phyloP scores from a whole-genome alignment of 768 basidiomycete genomes.

The Naganishia antarctica region DNA sequence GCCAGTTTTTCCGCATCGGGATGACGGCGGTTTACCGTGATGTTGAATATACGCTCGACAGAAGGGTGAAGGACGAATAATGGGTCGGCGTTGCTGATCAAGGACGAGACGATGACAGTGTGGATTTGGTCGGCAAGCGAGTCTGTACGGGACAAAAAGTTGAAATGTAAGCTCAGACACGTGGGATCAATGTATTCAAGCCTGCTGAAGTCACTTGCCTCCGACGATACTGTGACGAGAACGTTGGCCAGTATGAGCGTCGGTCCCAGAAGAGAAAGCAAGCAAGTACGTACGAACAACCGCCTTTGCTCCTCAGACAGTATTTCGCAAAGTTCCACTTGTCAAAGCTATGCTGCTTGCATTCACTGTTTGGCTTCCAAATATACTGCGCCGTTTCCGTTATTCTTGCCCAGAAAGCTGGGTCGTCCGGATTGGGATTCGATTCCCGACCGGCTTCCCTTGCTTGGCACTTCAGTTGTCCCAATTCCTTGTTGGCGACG shows the following conservation, averaged over 20 bases:
- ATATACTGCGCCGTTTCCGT: constrained; percentile 11
- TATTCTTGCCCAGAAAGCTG: constrained; percentile 1
- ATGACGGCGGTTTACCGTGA: constrained; percentile 1
- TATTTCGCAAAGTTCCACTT: constrained; percentile 1
- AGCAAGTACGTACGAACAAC: constrained; percentile 15
- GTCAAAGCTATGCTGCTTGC: neutral
- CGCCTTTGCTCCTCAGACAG: constrained; percentile 10
- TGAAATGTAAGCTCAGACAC: no score
- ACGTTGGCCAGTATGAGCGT: no score
- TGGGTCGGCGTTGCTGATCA: neutral
- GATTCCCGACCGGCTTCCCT: neutral
- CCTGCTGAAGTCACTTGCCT: no score
- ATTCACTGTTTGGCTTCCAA: constrained; percentile 8
- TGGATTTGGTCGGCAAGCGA: constrained; percentile 18
- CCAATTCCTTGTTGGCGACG: no score
- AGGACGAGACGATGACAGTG: neutral
- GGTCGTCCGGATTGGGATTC: neutral
- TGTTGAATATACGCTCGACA: neutral
- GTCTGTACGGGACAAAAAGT: neutral
- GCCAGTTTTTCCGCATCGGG: neutral
- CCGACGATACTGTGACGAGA: no score
- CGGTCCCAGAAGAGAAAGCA: no score
- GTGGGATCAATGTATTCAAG: no score
- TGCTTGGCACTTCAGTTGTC: constrained; percentile 18
- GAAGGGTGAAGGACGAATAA: neutral